Base-by-base conservation (phyloP, 176 grass and related monocot species). In the Lolium perenne region DNA sequence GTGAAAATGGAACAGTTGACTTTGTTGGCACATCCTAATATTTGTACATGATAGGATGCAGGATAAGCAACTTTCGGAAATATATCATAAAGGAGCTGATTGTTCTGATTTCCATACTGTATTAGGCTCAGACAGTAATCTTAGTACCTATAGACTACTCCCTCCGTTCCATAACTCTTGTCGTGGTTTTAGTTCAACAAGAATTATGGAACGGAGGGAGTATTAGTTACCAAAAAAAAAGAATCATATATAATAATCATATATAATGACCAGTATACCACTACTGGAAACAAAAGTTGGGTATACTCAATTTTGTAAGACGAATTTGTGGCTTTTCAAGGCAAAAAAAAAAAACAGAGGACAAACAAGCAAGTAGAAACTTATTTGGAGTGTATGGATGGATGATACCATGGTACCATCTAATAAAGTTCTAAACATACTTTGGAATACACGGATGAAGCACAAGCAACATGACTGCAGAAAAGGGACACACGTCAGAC, bases 51-150 rank as follows among this genome's bases (percentile, higher is more conserved):
- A 35, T 50, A 53, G 48, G 49, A 76, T 18, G 48, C 25, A 35
- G 8, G 73, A 54, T 76, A 49, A 54, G 49, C 8, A 80, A 64
- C 78, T 35, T 66, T 11, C 35, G 43, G 43, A 63, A 80, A 35
- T 50, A 80, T 50, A 66, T 17, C 45, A 66, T 17, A 26, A 49
- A 35, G 45, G 17, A 50, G 38, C 5, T 50, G 60, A 50, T 65
- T 32, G 16, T 26, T 80, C 43, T 29, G 9, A 50, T 80, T n/a
- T 50, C 59, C 10, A 50, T 49, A 12, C 23, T 20, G 1, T 40
- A 65, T 65, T 47, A 29, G 21, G 40, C 40, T 63, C 78, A 48
- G 15, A 18, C 5, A 80, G 47, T 75, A 23, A 76, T 54, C 16
- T 55, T 43, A 46, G 13, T 79, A 62, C 2, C 45, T 35, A 64